These are phyloP conservation scores for Bryum argenteum DNA, from an alignment of 225 moss, liverwort and hornwort genomes.

Conservation along the genomic window DNA sequence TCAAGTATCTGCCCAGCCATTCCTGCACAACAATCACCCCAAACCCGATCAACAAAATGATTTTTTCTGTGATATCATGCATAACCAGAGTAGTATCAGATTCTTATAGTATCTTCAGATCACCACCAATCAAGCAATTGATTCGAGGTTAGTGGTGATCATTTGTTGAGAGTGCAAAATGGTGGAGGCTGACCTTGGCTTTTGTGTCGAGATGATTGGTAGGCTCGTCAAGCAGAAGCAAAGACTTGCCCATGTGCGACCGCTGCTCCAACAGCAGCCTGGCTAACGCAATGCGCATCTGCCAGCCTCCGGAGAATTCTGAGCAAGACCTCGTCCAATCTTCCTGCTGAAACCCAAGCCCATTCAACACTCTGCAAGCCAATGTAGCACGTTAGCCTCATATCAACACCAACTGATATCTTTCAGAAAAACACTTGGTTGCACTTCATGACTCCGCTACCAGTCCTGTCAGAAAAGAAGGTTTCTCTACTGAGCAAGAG, in stretches of 20 bases:
- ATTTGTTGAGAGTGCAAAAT: neutral
- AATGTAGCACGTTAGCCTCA: conserved; percentile 8
- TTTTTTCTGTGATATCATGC: neutral
- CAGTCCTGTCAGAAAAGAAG: no score
- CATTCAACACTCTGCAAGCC: conserved; percentile 78
- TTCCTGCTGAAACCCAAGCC: conserved; percentile 88
- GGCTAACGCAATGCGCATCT: conserved; percentile 97
- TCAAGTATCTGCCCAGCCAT: conserved; percentile 87
- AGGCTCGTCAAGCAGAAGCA: conserved; percentile 94
- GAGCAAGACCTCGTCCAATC: conserved; percentile 87
- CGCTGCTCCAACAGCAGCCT: conserved; percentile 86
- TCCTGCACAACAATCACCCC: conserved; percentile 41
- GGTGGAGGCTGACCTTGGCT: conserved; percentile 66
- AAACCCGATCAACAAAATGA: neutral
- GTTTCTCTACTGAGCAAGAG: no score
- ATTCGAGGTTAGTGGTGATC: neutral
- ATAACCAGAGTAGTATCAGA: neutral
- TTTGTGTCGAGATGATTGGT: conserved; percentile 94
- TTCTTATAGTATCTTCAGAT: neutral
- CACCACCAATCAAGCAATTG: neutral
- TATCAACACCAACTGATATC: neutral
- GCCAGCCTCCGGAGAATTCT: conserved; percentile 99
- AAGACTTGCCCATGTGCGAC: conserved; percentile 81
- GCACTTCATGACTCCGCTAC: no score
- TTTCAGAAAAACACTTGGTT: no score